Base-by-base conservation (phyloP, 129 eudicot genomes). In the Flaveria bidentis region DNA sequence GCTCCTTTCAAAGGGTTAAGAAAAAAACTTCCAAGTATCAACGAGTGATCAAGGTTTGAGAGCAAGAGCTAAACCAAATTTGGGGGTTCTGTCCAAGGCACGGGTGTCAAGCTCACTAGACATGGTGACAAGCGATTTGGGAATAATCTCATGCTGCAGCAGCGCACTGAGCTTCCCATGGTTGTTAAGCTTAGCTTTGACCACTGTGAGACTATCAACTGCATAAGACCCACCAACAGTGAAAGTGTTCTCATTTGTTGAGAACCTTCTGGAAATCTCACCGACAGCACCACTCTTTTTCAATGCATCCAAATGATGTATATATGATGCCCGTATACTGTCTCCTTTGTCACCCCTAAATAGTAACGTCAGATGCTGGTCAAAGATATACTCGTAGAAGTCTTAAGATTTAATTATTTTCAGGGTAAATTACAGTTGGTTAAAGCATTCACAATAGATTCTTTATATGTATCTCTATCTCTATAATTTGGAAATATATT, bases 181-280 rank as follows among this genome's bases (percentile, higher is more conserved):
- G 67, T 61, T 61, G 67, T 61, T 61, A 41, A 61, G 67, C 67
- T 61, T 61, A 25, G 67, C 44, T 61, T 61, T 61, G 39, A 61
- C 67, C 44, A 61, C 16, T 61, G 67, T 61, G 67, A 61, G 67
- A 61, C 42, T 26, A 61, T 61, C 67, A 61, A 61, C 17, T 14
- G 67, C 67, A 61, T 61, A 61, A 12, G 67, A 61, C 9, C 67
- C 67, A 26, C 67, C 67, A 61, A 61, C 67, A 5, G 44, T 61
- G 42, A 61, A 61, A 6, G 67, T 61, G 17, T 26, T 61, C 14
- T 61, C 67, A 7, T 61, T 61, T 30, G 67, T 61, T 61, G 67
- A 61, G 67, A 61, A 61, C 67, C 44, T 61, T 61, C 67, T 61
- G n/a, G 67, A 61, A 61, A 61, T 61, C 67, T 61, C 67, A 61